Conservation (phyloP, 2,329 filamentous ascomycete species). For the Trichophyton mentagrophytes region DNA sequence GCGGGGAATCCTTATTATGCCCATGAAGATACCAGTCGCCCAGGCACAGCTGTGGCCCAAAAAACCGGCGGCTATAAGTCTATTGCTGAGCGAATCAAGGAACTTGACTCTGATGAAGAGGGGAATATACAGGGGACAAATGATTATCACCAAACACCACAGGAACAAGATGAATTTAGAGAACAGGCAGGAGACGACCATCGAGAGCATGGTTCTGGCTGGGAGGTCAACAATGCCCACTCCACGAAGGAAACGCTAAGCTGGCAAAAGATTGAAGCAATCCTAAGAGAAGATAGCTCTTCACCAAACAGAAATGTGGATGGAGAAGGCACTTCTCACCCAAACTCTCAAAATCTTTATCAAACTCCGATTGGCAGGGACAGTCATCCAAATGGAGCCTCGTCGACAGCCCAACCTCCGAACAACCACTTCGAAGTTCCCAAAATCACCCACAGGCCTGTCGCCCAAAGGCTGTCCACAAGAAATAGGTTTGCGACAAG, state of each 20-base stretch:
- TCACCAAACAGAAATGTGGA: neutral
- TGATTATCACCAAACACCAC: neutral
- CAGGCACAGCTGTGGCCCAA: neutral
- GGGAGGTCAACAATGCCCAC: neutral
- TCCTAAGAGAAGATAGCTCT: slow-evolving; percentile 13
- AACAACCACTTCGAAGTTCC: neutral
- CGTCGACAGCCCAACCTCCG: neutral
- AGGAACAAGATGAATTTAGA: neutral
- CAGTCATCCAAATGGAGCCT: no score
- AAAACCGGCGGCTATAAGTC: slow-evolving; percentile 7
- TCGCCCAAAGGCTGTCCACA: slow-evolving; percentile 3
- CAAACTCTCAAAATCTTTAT: neutral
- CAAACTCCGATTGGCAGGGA: neutral
- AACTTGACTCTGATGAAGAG: slow-evolving; percentile 26
- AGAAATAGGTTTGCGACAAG: slow-evolving; percentile 8
- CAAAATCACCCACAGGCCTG: neutral
- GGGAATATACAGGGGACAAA: slow-evolving; percentile 12
- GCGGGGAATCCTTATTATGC: neutral
- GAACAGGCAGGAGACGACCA: neutral
- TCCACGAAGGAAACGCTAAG: slow-evolving; percentile 21
- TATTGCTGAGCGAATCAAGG: slow-evolving; percentile 25
- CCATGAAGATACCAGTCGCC: neutral
- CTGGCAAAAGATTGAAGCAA: slow-evolving; percentile 29
- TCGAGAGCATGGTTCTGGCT: neutral
- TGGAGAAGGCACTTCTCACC: neutral